Evolutionary conservation across 139 green algal species (phyloP).

Genomic region (Picochlorum sp.): DNA sequence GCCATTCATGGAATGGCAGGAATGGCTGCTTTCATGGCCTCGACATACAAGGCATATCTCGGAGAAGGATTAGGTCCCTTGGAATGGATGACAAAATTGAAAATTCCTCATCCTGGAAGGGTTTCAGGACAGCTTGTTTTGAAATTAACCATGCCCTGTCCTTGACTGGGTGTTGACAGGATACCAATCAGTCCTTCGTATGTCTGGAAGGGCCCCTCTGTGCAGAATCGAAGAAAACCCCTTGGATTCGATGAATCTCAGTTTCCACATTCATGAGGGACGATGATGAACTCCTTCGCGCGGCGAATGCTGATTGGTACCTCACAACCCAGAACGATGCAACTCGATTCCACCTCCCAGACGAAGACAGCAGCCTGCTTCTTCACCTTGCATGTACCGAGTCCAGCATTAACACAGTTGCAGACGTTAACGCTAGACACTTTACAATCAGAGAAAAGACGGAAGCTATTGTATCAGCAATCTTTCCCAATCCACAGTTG

Average conservation of each 20-base stretch:
- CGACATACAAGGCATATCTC: slow-evolving; percentile 84
- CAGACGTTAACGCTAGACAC: background rate
- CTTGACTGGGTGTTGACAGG: slow-evolving; percentile 78
- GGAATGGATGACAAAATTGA: slow-evolving; percentile 47
- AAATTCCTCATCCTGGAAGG: slow-evolving; percentile 91
- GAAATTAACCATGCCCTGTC: slow-evolving; percentile 72
- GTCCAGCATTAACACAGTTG: background rate
- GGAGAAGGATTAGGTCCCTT: slow-evolving; percentile 77
- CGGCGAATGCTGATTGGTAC: slow-evolving; percentile 60
- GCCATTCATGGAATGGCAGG: slow-evolving; percentile 87
- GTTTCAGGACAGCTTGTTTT: slow-evolving; percentile 57
- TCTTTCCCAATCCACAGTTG: slow-evolving; percentile 15
- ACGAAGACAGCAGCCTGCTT: background rate
- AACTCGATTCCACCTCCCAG: background rate
- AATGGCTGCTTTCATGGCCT: slow-evolving; percentile 80
- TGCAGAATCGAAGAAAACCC: slow-evolving; percentile 52
- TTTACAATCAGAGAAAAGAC: slow-evolving; percentile 6
- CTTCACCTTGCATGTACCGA: background rate
- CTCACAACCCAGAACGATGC: slow-evolving; percentile 40
- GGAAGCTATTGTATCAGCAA: slow-evolving; percentile 34
- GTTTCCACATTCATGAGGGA: slow-evolving; percentile 56
- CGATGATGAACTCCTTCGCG: slow-evolving; percentile 53
- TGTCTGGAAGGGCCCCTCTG: slow-evolving; percentile 8
- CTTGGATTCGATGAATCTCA: slow-evolving; percentile 45
- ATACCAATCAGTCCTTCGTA: slow-evolving; percentile 43